A percentile compares a stretch with the other conserved stretches of the same genome.
Conservation (phyloP, 768 basidiomycete genomes). For the Auriscalpium microsporum region DNA sequence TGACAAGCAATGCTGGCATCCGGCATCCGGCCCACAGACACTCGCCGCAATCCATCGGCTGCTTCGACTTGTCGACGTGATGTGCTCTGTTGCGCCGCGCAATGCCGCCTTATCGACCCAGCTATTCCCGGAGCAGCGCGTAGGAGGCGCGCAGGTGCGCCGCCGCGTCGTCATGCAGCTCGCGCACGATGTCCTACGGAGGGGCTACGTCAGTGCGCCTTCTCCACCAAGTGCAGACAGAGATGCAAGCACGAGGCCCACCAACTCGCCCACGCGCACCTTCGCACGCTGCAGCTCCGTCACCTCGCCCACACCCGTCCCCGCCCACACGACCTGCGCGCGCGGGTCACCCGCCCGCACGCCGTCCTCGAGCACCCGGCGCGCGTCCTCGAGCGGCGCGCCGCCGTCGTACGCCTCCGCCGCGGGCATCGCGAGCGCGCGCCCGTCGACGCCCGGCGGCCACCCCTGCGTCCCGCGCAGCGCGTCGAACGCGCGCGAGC, state of each 20-base stretch:
- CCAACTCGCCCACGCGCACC: conserved; percentile 10
- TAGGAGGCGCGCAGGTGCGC: conserved; percentile 3
- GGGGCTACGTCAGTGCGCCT: too few relatives aligned
- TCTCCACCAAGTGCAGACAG: background rate
- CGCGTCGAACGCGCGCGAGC: conserved; percentile 27
- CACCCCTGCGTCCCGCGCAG: conserved; percentile 24
- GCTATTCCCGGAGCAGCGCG: background rate
- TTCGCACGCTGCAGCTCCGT: conserved; percentile 21
- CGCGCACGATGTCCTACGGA: conserved; percentile 19
- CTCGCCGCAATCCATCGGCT: too few relatives aligned
- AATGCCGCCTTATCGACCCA: too few relatives aligned
- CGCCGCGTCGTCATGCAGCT: conserved; percentile 17
- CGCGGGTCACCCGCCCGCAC: conserved; percentile 18
- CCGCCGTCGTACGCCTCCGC: conserved; percentile 8
- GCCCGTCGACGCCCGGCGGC: conserved; percentile 31
- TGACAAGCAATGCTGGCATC: too few relatives aligned
- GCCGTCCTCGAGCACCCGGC: conserved; percentile 17
- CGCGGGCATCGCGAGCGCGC: conserved; percentile 32
- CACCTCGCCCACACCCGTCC: conserved; percentile 25
- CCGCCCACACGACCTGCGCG: conserved; percentile 27
- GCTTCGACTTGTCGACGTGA: too few relatives aligned
- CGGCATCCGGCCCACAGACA: too few relatives aligned
- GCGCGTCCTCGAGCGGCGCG: background rate
- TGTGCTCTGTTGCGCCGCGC: too few relatives aligned
- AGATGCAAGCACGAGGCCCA: background rate